A percentile compares a stretch with the other conserved stretches of the same genome.
These are phyloP conservation scores for Irpex lacteus DNA, from an alignment of 1,284 basidiomycete species.

Conservation along the genomic window DNA sequence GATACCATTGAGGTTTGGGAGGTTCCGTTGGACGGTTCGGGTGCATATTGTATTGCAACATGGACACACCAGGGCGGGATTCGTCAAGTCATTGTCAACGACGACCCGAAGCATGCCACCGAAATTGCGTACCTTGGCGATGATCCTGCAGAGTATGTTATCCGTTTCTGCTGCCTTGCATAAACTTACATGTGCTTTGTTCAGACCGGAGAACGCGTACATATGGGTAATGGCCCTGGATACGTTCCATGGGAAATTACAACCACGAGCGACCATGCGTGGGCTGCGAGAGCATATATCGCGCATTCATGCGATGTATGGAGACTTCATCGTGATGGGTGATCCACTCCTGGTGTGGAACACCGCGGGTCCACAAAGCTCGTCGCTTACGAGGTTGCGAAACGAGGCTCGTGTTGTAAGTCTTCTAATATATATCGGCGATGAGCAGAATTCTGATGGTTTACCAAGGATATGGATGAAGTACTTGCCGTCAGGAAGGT, in stretches of 20 bases:
- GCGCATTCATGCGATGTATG: constrained; percentile 25
- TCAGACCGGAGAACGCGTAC: constrained; percentile 9
- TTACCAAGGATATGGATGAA: constrained; percentile 13
- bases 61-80: constrained; percentile 21
- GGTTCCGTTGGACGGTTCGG: constrained; percentile 32
- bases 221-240: constrained; percentile 24
- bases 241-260: constrained; percentile 28
- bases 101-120: constrained; percentile 28
- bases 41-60: constrained; percentile 32
- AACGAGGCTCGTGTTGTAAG: constrained; percentile 8
- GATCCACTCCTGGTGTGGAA: constrained; percentile 25
- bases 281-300: constrained; percentile 17
- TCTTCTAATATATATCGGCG: not conserved
- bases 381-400: constrained; percentile 17
- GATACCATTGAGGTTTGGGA: constrained; percentile 33
- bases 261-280: constrained; percentile 16
- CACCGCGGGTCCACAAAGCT: not conserved
- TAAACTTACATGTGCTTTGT: not conserved
- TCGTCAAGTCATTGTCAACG: constrained; percentile 30
- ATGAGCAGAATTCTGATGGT: not conserved
- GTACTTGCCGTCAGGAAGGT: constrained; percentile 30
- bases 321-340: constrained; percentile 25
- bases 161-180: not conserved
- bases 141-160: constrained; percentile 19
- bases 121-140: constrained; percentile 25